A percentile compares a stretch with the other conserved stretches of the same genome.
These are phyloP conservation scores for Neurospora sublineolata DNA, from an alignment of 495 filamentous ascomycete genomes.

Conservation along the genomic window DNA sequence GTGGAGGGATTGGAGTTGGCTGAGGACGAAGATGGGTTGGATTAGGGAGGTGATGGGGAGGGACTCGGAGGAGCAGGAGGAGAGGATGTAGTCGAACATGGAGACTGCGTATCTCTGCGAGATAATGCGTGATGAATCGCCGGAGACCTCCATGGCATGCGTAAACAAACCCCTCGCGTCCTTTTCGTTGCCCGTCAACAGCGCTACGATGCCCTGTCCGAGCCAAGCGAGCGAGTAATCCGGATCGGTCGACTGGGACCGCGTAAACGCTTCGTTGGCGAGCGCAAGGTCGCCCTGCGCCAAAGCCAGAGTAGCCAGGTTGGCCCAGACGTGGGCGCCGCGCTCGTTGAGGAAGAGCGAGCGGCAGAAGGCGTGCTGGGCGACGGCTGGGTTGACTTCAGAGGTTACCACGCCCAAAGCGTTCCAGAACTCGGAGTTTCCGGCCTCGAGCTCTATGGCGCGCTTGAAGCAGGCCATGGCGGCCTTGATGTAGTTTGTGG, in stretches of 20 bases:
- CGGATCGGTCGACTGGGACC: constrained; percentile 86
- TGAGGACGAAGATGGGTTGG: constrained; percentile 74
- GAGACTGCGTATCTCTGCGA: constrained; percentile 68
- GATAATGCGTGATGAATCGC: constrained; percentile 55
- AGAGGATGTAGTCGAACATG: constrained; percentile 64
- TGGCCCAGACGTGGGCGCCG: constrained; percentile 77
- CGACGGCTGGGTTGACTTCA: constrained; percentile 68
- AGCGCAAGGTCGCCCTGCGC: constrained; percentile 71
- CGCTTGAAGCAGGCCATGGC: constrained; percentile 90
- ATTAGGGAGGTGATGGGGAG: constrained; percentile 48
- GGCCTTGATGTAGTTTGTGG: constrained; percentile 61
- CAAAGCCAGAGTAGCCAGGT: constrained; percentile 76
- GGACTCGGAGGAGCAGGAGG: constrained; percentile 35
- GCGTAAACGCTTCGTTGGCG: constrained; percentile 78
- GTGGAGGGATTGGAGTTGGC: constrained; percentile 60
- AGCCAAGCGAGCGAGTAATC: constrained; percentile 89
- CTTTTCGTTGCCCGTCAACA: constrained; percentile 54
- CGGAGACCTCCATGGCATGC: constrained; percentile 90
- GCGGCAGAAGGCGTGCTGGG: constrained; percentile 90
- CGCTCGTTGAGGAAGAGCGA: constrained; percentile 85
- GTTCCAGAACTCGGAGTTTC: constrained; percentile 97
- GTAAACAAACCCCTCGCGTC: constrained; percentile 79
- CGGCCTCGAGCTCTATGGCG: constrained; percentile 88
- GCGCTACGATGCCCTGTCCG: constrained; percentile 78
- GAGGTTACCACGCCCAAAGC: constrained; percentile 84